Evolutionary conservation across 2,329 filamentous ascomycete species (phyloP).

Genomic region (Lasiodiplodia sp.): DNA sequence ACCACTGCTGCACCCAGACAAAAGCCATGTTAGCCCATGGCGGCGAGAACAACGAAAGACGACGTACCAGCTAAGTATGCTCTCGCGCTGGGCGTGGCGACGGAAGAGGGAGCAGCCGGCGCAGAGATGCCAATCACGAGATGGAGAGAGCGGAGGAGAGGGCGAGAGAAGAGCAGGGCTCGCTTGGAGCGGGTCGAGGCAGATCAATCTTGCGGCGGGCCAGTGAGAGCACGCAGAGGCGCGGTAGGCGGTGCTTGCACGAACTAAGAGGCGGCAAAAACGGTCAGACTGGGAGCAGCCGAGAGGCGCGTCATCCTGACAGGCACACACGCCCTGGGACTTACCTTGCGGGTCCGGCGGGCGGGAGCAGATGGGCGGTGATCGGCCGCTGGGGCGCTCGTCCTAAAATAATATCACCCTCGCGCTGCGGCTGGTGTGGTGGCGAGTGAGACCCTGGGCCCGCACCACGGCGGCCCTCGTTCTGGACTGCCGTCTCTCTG

Average conservation of each 20-base stretch:
- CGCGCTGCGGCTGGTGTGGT: slow-evolving; percentile 24
- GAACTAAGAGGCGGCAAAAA: slow-evolving; percentile 26
- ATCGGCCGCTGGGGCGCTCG: slow-evolving; percentile 24
- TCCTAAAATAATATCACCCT: slow-evolving; percentile 27
- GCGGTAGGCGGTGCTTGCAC: slow-evolving; percentile 25
- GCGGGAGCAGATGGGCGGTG: slow-evolving; percentile 15
- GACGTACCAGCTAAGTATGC: slow-evolving; percentile 25
- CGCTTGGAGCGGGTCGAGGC: slow-evolving; percentile 49
- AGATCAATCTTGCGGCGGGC: slow-evolving; percentile 36
- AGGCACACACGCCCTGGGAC: slow-evolving; percentile 9
- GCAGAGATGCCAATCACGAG: slow-evolving; percentile 34
- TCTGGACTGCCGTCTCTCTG: slow-evolving; percentile 2
- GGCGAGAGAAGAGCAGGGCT: slow-evolving; percentile 44
- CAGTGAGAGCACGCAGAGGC: slow-evolving; percentile 13
- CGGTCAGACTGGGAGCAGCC: slow-evolving; percentile 28
- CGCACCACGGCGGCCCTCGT: slow-evolving; percentile 11
- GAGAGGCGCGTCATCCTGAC: slow-evolving; percentile 24
- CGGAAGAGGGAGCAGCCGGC: slow-evolving; percentile 21
- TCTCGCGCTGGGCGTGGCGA: slow-evolving; percentile 16
- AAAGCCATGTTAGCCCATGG: slow-evolving; percentile 48
- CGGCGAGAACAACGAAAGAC: not conserved
- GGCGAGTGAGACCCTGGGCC: slow-evolving; percentile 23
- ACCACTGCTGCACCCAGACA: slow-evolving; percentile 53
- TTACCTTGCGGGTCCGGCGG: slow-evolving; percentile 8
- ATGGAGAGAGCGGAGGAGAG: slow-evolving; percentile 36